A percentile compares a stretch with the other conserved stretches of the same genome.
Evolutionary conservation across 2,329 filamentous ascomycete species (phyloP).

Genomic region (Cladosporium sp.): DNA sequence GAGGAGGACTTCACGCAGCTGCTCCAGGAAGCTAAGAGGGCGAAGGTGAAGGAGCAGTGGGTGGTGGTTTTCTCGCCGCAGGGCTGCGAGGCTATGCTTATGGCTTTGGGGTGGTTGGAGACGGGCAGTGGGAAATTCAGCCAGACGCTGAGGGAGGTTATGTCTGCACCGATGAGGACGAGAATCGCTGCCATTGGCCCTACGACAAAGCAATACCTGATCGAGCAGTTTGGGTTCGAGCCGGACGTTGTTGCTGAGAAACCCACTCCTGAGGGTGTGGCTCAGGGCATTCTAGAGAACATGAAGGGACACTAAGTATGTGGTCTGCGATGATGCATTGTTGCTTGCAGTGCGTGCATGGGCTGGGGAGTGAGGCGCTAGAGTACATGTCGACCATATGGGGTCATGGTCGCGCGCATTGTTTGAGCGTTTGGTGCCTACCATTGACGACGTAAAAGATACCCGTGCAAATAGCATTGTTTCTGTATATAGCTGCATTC

Average conservation of each 20-base stretch:
- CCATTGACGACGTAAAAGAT: not conserved
- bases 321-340: too few species aligned
- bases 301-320: not conserved
- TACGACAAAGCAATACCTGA: conserved; percentile 74
- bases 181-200: conserved; percentile 86
- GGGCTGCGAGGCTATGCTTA: conserved; percentile 56
- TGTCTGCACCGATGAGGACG: conserved; percentile 90
- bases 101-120: conserved; percentile 44
- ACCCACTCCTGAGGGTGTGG: conserved; percentile 70
- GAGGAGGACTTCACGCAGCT: conserved; percentile 53
- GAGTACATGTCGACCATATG: not conserved
- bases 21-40: conserved; percentile 38
- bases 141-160: conserved; percentile 57
- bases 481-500: not conserved
- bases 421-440: conserved; percentile 6
- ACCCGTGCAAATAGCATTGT: not conserved
- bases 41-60: conserved; percentile 50
- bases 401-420: not conserved
- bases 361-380: not conserved
- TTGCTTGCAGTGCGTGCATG: not conserved
- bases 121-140: conserved; percentile 32
- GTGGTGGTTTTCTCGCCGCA: conserved; percentile 65
- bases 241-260: conserved; percentile 74
- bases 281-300: not conserved
- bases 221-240: conserved; percentile 56